Percentiles rank a stretch among this genome's conserved stretches.
Conservation (phyloP, 768 basidiomycete species). For the Russula emetica region DNA sequence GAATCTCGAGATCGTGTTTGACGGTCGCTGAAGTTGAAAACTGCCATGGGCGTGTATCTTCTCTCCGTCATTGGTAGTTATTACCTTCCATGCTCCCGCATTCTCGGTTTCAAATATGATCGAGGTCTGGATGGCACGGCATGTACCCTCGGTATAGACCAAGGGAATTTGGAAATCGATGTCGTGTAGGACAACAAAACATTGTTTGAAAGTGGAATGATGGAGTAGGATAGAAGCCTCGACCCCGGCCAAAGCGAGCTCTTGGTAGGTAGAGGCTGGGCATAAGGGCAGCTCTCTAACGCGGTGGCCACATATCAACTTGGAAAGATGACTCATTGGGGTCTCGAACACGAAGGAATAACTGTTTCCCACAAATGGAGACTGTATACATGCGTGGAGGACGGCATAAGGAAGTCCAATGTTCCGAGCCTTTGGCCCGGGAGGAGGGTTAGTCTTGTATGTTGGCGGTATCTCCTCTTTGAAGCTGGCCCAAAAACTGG, state of each 20-base stretch:
- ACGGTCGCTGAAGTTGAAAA: slow-evolving; percentile 38
- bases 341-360: slow-evolving; percentile 51
- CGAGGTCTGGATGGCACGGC: slow-evolving; percentile 38
- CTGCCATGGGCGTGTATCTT: slow-evolving; percentile 43
- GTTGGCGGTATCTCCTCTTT: slow-evolving; percentile 31
- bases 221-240: slow-evolving; percentile 37
- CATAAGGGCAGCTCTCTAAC: slow-evolving; percentile 50
- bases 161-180: slow-evolving; percentile 53
- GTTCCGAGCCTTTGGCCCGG: background rate
- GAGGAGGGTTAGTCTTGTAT: background rate
- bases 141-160: slow-evolving; percentile 40
- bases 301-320: slow-evolving; percentile 52
- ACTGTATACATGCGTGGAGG: slow-evolving; percentile 37
- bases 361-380: slow-evolving; percentile 30
- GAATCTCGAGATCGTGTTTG: slow-evolving; percentile 39
- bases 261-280: slow-evolving; percentile 63
- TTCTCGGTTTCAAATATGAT: slow-evolving; percentile 39
- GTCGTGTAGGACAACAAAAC: slow-evolving; percentile 41
- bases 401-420: slow-evolving; percentile 35
- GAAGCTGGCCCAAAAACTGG: slow-evolving; percentile 55
- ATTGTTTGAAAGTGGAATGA: slow-evolving; percentile 31
- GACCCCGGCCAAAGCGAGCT: slow-evolving; percentile 49
- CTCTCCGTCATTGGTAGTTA: slow-evolving; percentile 37
- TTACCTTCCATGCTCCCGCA: slow-evolving; percentile 44
- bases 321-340: slow-evolving; percentile 42